Conservation (phyloP, 1,284 basidiomycete genomes). For the Tilletia caries region DNA sequence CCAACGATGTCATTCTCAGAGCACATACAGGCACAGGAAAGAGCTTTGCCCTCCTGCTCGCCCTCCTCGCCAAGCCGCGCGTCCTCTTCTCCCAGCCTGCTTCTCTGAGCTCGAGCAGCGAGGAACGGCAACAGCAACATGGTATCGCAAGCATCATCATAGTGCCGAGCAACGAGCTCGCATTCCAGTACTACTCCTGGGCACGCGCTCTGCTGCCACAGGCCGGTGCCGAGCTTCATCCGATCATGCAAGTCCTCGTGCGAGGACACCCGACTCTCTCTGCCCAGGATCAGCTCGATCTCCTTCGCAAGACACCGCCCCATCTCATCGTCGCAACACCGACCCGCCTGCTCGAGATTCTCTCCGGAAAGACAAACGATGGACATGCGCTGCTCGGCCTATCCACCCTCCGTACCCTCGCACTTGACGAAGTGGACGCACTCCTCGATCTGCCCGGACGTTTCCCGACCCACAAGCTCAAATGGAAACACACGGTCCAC, state of each 20-base stretch:
- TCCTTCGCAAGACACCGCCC: constrained; percentile 33
- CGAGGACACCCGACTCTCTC: constrained; percentile 28
- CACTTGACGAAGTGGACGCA: constrained; percentile 49
- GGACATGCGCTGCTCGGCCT: constrained; percentile 40
- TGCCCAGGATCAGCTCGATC: constrained; percentile 28
- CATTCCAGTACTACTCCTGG: constrained; percentile 46
- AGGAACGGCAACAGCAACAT: background rate
- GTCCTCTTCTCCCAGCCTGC: constrained; percentile 32
- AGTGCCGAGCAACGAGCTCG: constrained; percentile 50
- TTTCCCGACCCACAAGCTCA: constrained; percentile 43
- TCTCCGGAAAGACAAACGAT: constrained; percentile 20
- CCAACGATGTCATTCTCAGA: constrained; percentile 42
- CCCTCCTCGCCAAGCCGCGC: constrained; percentile 46
- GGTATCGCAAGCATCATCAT: constrained; percentile 43
- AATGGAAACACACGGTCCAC: constrained; percentile 46
- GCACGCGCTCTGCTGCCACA: constrained; percentile 36
- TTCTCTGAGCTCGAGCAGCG: too few relatives aligned
- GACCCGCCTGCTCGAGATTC: constrained; percentile 39
- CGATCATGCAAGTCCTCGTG: constrained; percentile 41
- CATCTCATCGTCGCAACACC: constrained; percentile 49
- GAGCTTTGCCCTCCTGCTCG: constrained; percentile 45
- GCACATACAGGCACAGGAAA: constrained; percentile 52
- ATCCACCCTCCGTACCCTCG: constrained; percentile 38
- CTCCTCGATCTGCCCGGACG: constrained; percentile 46
- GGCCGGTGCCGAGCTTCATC: constrained; percentile 28